These are phyloP conservation scores for Myriosclerotinia curreyana DNA, from an alignment of 2,329 filamentous ascomycete genomes.

Conservation along the genomic window DNA sequence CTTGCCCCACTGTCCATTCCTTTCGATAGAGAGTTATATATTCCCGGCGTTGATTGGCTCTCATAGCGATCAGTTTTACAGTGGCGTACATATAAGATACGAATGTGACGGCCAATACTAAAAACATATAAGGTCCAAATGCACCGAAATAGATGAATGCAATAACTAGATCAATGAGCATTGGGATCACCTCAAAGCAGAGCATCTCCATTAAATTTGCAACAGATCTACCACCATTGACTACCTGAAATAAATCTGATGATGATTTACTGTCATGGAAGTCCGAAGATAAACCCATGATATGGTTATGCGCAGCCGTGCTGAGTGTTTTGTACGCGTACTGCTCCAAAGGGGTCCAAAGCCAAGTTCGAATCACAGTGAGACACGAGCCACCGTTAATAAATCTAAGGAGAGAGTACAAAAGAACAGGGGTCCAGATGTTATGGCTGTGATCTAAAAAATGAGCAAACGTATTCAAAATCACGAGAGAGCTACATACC, in stretches of 20 bases:
- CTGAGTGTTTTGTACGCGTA: conserved; percentile 57
- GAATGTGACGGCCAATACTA: conserved; percentile 47
- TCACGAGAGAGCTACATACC: conserved; percentile 11
- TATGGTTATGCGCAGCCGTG: conserved; percentile 61
- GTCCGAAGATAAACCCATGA: conserved; percentile 67
- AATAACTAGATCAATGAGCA: conserved; percentile 58
- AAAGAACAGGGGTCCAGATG: conserved; percentile 51
- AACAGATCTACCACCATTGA: conserved; percentile 61
- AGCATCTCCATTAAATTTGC: conserved; percentile 58
- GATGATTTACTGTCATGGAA: conserved; percentile 66
- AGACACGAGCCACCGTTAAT: conserved; percentile 52
- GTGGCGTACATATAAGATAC: conserved; percentile 53
- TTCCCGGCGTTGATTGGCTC: conserved; percentile 39
- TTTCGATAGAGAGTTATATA: conserved; percentile 39
- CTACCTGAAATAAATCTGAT: conserved; percentile 61
- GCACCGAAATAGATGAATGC: conserved; percentile 59
- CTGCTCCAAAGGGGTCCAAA: conserved; percentile 55
- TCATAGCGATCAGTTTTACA: conserved; percentile 39
- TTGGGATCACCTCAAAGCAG: conserved; percentile 59
- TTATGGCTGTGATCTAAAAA: conserved; percentile 39
- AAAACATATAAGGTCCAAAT: conserved; percentile 57
- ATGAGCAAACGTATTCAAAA: conserved; percentile 12
- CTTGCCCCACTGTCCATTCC: conserved; percentile 41
- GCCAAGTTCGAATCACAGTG: conserved; percentile 47
- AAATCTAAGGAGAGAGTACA: conserved; percentile 50